Percentiles rank a stretch among this genome's conserved stretches.
phyloP scores from a whole-genome alignment of 176 grass and related monocot species.

The Bolboschoenus planiculmis region DNA sequence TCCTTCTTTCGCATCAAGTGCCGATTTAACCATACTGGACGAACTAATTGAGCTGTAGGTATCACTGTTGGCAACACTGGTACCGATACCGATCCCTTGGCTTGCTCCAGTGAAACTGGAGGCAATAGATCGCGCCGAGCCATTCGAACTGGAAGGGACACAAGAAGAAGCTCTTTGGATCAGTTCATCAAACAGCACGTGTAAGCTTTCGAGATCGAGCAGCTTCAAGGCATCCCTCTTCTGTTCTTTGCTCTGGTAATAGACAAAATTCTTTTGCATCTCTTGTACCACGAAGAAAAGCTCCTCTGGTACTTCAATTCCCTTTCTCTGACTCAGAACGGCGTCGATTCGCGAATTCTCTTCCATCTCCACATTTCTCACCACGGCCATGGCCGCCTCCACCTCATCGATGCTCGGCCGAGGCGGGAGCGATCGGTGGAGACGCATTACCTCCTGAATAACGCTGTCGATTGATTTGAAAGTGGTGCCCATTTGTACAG shows the following conservation, averaged over 20 bases:
- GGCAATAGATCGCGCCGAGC: constrained; percentile 32
- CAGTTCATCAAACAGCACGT: constrained; percentile 61
- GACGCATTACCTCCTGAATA: constrained; percentile 76
- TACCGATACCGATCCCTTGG: background rate
- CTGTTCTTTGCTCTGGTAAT: constrained; percentile 69
- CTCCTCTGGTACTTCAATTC: constrained; percentile 61
- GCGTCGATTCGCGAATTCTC: constrained; percentile 60
- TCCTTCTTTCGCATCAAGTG: constrained; percentile 25
- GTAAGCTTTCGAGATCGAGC: constrained; percentile 72
- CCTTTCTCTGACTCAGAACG: constrained; percentile 41
- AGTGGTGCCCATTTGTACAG: constrained; percentile 35
- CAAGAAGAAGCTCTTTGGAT: constrained; percentile 72
- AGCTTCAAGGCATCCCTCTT: constrained; percentile 74
- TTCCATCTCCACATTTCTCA: constrained; percentile 63
- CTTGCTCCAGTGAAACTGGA: background rate
- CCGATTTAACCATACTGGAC: constrained; percentile 10
- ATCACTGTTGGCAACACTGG: background rate
- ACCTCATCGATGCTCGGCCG: constrained; percentile 69
- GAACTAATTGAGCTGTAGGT: background rate
- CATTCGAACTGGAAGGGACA: constrained; percentile 53
- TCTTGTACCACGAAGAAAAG: constrained; percentile 85
- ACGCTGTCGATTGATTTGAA: constrained; percentile 63
- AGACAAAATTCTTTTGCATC: constrained; percentile 77
- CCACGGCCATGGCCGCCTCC: constrained; percentile 70
- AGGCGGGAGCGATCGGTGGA: constrained; percentile 65